phyloP scores from a whole-genome alignment of 257 asterid species.

The Fraxinus cuspidata region DNA sequence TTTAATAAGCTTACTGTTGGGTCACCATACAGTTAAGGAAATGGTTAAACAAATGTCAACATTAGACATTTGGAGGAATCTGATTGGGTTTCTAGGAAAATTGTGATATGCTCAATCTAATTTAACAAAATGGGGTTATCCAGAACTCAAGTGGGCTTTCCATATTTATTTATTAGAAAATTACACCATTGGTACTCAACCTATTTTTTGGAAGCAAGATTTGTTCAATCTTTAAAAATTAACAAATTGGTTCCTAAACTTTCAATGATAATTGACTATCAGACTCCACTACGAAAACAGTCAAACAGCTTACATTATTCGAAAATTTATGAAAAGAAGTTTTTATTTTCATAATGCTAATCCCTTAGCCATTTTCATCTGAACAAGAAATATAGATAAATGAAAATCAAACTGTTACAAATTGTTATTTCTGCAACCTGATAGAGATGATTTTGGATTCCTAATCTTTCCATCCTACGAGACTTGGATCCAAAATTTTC shows the following conservation, averaged over 20 bases:
- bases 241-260: no score
- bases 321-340: no score
- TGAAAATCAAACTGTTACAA: not conserved
- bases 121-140: conserved; percentile 14
- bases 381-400: no score
- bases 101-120: not conserved
- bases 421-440: not conserved
- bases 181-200: not conserved
- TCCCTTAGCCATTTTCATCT: no score
- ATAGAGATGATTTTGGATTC: not conserved
- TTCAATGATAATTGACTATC: no score
- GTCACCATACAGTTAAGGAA: not conserved
- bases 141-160: conserved; percentile 27
- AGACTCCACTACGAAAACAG: no score
- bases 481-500: no score
- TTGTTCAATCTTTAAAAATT: not conserved
- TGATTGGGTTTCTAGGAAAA: conserved; percentile 17
- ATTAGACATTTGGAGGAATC: conserved; percentile 15
- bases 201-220: not conserved
- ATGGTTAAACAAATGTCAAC: not conserved
- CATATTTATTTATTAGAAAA: conserved; percentile 19
- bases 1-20: conserved; percentile 22
- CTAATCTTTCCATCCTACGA: no score
- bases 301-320: no score
- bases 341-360: no score